Conservation (phyloP, 2,329 filamentous ascomycete species). For the Fusarium lyarnte region DNA sequence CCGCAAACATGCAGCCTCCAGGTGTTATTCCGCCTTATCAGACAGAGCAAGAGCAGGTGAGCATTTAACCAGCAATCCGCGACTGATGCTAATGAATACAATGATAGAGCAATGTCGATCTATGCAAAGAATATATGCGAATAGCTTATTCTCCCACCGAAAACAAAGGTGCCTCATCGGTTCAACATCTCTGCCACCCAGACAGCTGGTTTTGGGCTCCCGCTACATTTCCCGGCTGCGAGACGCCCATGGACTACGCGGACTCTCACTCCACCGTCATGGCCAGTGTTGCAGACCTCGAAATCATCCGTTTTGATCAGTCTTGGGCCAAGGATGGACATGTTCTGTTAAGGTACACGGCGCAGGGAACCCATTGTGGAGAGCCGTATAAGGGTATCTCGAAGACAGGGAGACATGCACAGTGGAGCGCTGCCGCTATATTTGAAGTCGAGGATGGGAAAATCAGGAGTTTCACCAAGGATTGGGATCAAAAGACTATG, state of each 20-base stretch:
- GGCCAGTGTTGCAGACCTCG: slow-evolving; percentile 34
- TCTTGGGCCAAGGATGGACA: slow-evolving; percentile 38
- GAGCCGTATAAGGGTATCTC: slow-evolving; percentile 38
- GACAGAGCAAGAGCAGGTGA: slow-evolving; percentile 15
- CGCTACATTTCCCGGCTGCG: slow-evolving; percentile 26
- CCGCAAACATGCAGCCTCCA: not conserved
- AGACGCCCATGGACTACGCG: slow-evolving; percentile 37
- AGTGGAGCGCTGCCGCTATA: slow-evolving; percentile 33
- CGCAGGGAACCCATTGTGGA: slow-evolving; percentile 36
- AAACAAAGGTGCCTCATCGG: slow-evolving; percentile 24
- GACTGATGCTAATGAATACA: not conserved
- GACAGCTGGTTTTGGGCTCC: slow-evolving; percentile 34
- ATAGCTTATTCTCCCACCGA: slow-evolving; percentile 26
- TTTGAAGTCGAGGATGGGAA: slow-evolving; percentile 37
- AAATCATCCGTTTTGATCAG: slow-evolving; percentile 37
- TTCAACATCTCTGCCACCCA: slow-evolving; percentile 18
- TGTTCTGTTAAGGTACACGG: slow-evolving; percentile 39
- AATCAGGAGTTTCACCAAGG: slow-evolving; percentile 27
- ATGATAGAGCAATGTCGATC: slow-evolving; percentile 5
- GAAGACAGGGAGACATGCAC: slow-evolving; percentile 29
- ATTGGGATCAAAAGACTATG: slow-evolving; percentile 28
- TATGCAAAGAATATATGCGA: slow-evolving; percentile 29
- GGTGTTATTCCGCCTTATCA: slow-evolving; percentile 3
- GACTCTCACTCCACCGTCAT: slow-evolving; percentile 37
- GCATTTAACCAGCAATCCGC: not conserved